These are phyloP conservation scores for Cladorrhinum sp. DNA, from an alignment of 2,329 filamentous ascomycete species.

Conservation along the genomic window DNA sequence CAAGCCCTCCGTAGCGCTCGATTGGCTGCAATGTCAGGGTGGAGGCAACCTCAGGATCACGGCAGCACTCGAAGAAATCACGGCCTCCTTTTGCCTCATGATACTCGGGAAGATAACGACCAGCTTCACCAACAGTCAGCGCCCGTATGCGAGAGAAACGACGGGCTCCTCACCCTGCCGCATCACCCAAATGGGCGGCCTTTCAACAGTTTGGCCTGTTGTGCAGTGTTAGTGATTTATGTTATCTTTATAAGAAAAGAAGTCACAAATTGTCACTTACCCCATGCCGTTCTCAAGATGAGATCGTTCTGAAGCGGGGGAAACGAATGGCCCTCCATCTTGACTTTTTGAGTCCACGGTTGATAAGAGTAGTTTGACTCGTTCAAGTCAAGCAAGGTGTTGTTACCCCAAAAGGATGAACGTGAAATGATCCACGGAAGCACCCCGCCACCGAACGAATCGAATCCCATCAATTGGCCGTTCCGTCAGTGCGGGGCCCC, in stretches of 20 bases:
- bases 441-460: constrained; percentile 5
- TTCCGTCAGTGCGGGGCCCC: not conserved
- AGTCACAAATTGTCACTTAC: constrained; percentile 46
- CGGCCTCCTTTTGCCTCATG: constrained; percentile 86
- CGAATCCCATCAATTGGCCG: constrained; percentile 1
- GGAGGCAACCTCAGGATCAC: constrained; percentile 86
- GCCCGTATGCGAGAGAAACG: constrained; percentile 13
- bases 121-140: constrained; percentile 55
- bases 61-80: constrained; percentile 98
- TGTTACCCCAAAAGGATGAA: not conserved
- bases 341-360: constrained; percentile 26
- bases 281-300: constrained; percentile 83
- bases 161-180: constrained; percentile 68
- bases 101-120: constrained; percentile 96
- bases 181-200: constrained; percentile 98
- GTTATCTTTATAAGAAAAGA: not conserved
- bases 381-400: no score
- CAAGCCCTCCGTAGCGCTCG: constrained; percentile 82
- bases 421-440: not conserved
- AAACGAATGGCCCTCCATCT: constrained; percentile 68
- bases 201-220: constrained; percentile 81
- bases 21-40: constrained; percentile 92
- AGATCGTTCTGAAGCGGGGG: constrained; percentile 89
- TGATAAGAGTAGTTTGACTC: not conserved
- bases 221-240: constrained; percentile 21